Percentiles rank a stretch among this genome's conserved stretches.
phyloP scores from a whole-genome alignment of 257 asterid species.

The Datura wrightii region DNA sequence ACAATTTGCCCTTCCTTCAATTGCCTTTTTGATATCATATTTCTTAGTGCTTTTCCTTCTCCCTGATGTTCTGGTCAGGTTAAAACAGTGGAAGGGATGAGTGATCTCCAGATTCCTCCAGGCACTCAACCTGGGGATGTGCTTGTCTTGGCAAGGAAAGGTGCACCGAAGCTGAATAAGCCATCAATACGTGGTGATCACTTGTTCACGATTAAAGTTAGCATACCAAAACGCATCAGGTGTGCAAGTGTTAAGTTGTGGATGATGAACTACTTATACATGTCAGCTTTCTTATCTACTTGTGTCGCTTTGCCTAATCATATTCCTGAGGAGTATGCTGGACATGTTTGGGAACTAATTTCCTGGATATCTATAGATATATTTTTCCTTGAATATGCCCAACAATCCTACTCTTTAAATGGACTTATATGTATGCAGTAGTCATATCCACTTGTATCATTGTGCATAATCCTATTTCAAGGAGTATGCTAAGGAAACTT shows the following conservation, averaged over 20 bases:
- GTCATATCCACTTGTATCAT: not conserved
- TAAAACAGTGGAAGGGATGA: conserved; percentile 91
- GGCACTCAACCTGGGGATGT: conserved; percentile 99
- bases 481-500: too few species aligned
- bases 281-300: not conserved
- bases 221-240: conserved; percentile 93
- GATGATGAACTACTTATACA: conserved; percentile 17
- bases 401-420: not conserved
- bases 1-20: not conserved
- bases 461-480: too few species aligned
- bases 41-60: not conserved
- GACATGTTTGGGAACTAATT: not conserved
- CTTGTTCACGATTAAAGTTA: conserved; percentile 83
- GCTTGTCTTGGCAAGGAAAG: conserved; percentile 94
- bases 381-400: not conserved
- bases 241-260: conserved; percentile 33
- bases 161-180: conserved; percentile 92
- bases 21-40: not conserved
- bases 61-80: conserved; percentile 52
- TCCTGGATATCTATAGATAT: not conserved
- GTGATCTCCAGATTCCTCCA: conserved; percentile 92
- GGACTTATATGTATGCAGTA: not conserved
- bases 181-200: conserved; percentile 99
- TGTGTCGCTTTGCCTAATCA: not conserved
- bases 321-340: not conserved